A percentile compares a stretch with the other conserved stretches of the same genome.
Evolutionary conservation across 2,329 filamentous ascomycete genomes (phyloP).

Genomic region (Ceratocystis eucalypticola): DNA sequence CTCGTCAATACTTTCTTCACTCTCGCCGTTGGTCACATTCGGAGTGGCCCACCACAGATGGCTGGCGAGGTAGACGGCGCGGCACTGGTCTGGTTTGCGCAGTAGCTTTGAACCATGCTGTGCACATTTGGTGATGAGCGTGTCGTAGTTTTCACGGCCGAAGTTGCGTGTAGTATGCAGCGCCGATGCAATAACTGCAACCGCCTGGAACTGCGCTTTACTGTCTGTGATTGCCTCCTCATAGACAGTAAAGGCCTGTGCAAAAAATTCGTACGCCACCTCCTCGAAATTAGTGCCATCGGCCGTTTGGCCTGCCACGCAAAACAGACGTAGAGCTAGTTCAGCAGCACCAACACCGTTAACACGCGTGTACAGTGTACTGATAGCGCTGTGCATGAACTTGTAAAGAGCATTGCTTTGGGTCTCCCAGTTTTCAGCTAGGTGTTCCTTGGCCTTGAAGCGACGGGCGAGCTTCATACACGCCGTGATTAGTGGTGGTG

Average conservation of each 20-base stretch:
- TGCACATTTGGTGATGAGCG: constrained; percentile 92
- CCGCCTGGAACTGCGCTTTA: constrained; percentile 92
- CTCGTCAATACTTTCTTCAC: constrained; percentile 52
- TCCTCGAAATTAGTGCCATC: constrained; percentile 88
- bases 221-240: constrained; percentile 94
- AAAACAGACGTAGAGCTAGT: constrained; percentile 76
- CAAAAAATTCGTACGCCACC: constrained; percentile 95
- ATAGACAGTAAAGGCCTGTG: constrained; percentile 95
- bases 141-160: constrained; percentile 95
- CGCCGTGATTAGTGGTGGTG: constrained; percentile 77
- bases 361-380: constrained; percentile 75
- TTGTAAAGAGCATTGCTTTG: constrained; percentile 73
- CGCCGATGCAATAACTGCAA: constrained; percentile 82
- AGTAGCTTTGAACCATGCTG: constrained; percentile 92
- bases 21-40: constrained; percentile 59
- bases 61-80: constrained; percentile 89
- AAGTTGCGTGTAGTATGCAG: constrained; percentile 84
- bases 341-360: constrained; percentile 67
- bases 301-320: constrained; percentile 81
- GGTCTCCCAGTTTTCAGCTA: constrained; percentile 49
- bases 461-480: constrained; percentile 78
- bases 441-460: constrained; percentile 85
- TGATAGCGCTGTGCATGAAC: constrained; percentile 82
- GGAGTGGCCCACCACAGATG: constrained; percentile 97
- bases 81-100: constrained; percentile 95